A percentile compares a stretch with the other conserved stretches of the same genome.
Evolutionary conservation across 805 yeast genomes (phyloP).

Genomic region (Kodamaea hsintzibuensis): DNA sequence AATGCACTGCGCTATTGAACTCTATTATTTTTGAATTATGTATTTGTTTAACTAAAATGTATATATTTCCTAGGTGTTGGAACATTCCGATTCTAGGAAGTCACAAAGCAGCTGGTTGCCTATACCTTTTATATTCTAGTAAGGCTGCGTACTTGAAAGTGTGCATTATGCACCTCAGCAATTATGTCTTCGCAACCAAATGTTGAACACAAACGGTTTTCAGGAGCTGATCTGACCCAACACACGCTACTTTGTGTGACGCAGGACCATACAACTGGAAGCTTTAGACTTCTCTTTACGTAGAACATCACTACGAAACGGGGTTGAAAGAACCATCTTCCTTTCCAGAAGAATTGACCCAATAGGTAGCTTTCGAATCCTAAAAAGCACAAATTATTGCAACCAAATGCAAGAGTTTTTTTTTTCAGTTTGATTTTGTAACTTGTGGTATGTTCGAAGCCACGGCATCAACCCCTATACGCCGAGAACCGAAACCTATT

Average conservation of each 20-base stretch:
- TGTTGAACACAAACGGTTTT: not conserved
- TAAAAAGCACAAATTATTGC: not conserved
- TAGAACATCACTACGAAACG: not conserved
- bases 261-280: not conserved
- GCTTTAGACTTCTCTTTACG: not conserved
- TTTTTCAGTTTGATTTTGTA: not conserved
- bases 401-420: not conserved
- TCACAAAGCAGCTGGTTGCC: constrained; percentile 1
- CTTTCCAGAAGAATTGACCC: not conserved
- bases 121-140: not conserved
- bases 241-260: not conserved
- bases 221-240: not conserved
- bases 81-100: not conserved
- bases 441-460: not conserved
- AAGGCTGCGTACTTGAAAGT: not conserved
- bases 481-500: not conserved
- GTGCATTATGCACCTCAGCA: not conserved
- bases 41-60: not conserved
- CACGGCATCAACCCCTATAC: not conserved
- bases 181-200: not conserved
- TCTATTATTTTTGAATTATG: not conserved
- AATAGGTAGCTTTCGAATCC: not conserved
- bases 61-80: not conserved
- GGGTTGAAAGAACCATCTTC: not conserved
- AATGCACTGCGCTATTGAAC: not conserved